A percentile compares a stretch with the other conserved stretches of the same genome.
These are phyloP conservation scores for Selaginella moellendorffii DNA, from an alignment of 75 land plant species.

Conservation along the genomic window DNA sequence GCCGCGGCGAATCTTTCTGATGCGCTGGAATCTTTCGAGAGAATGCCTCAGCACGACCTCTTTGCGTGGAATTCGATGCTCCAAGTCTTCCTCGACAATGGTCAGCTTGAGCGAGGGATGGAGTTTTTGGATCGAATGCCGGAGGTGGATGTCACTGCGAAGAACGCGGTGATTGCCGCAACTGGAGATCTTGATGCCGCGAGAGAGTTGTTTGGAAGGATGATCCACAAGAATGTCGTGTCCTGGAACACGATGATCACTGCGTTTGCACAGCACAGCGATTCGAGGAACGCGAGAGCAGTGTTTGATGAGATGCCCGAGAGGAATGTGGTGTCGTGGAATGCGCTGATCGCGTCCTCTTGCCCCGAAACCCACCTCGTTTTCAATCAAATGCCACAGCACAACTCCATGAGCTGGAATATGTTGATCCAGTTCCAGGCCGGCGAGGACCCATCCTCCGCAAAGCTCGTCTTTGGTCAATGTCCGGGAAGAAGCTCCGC, in stretches of 20 bases:
- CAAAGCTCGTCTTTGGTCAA: too few species aligned
- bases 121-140: not conserved
- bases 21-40: not conserved
- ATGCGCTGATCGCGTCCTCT: constrained; percentile 37
- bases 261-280: constrained; percentile 30
- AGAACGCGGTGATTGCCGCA: not conserved
- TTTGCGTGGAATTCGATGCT: not conserved
- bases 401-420: not conserved
- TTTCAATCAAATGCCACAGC: not conserved
- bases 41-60: not conserved
- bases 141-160: not conserved
- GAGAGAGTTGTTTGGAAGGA: constrained; percentile 30
- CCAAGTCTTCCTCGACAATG: not conserved
- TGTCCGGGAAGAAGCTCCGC: not conserved
- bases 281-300: constrained; percentile 25
- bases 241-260: constrained; percentile 48
- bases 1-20: not conserved
- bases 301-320: constrained; percentile 32
- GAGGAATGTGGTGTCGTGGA: constrained; percentile 48
- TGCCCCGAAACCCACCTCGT: constrained; percentile 9
- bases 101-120: not conserved
- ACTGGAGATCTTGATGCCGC: constrained; percentile 15
- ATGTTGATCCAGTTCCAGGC: not conserved
- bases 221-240: constrained; percentile 29
- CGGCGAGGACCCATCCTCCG: too few species aligned